These are phyloP conservation scores for Globisporangium sylvaticum DNA, from an alignment of 352 stramenopile species.

Conservation along the genomic window DNA sequence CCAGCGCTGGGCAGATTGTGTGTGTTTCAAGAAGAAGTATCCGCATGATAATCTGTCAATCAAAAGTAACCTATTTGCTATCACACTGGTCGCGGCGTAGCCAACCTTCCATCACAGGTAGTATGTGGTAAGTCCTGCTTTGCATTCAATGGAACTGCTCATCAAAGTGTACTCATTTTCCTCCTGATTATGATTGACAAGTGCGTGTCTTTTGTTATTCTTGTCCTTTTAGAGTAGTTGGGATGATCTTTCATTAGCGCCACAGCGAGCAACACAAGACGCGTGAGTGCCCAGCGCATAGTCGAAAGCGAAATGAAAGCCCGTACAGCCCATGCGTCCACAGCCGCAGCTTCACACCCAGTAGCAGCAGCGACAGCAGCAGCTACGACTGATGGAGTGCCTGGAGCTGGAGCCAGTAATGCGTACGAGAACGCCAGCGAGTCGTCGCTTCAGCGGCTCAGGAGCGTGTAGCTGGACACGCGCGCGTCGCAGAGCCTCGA, in stretches of 20 bases:
- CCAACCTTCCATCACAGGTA: not conserved
- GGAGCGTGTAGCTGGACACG: conserved; percentile 38
- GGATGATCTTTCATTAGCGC: not conserved
- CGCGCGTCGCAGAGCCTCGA: conserved; percentile 56
- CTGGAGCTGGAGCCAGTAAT: not conserved
- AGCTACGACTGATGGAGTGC: not conserved
- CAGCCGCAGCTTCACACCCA: not conserved
- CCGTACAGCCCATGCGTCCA: not conserved
- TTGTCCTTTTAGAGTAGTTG: not conserved
- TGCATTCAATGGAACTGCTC: not conserved
- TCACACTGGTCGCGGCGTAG: not conserved
- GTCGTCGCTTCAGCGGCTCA: conserved; percentile 12
- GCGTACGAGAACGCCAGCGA: not conserved
- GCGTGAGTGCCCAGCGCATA: not conserved
- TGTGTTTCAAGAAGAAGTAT: conserved; percentile 1
- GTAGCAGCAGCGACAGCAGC: not conserved
- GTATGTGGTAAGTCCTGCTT: not conserved
- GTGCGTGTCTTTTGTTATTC: not conserved
- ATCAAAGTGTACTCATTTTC: not conserved
- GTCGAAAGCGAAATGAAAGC: not conserved
- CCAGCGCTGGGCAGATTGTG: not conserved
- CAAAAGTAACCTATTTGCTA: conserved; percentile 8
- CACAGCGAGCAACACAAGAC: not conserved
- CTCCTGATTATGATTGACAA: not conserved
- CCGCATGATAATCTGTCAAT: not conserved